phyloP scores from a whole-genome alignment of 148 eudicot genomes.

The Amaranthus hypochondriacus region DNA sequence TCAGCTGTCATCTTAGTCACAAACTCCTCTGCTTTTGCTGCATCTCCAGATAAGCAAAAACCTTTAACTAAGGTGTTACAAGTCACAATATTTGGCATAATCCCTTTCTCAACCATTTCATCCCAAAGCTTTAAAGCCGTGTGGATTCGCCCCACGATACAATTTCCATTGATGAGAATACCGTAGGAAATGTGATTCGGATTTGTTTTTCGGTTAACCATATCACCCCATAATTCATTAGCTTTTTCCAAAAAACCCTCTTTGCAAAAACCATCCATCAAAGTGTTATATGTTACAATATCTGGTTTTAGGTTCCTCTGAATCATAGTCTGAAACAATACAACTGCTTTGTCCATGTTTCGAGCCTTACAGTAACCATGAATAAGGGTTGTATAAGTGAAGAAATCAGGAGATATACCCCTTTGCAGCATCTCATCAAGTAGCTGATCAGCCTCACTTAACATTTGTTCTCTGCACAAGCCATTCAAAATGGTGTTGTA shows the following conservation, averaged over 20 bases:
- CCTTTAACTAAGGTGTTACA: constrained; percentile 75
- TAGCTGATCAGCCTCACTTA: constrained; percentile 53
- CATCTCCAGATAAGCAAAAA: constrained; percentile 54
- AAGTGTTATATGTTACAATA: constrained; percentile 62
- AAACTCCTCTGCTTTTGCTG: constrained; percentile 44
- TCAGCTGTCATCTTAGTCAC: constrained; percentile 36
- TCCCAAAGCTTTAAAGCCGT: constrained; percentile 70
- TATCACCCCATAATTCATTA: constrained; percentile 43
- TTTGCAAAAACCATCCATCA: constrained; percentile 79
- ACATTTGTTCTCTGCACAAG: constrained; percentile 57
- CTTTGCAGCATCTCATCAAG: constrained; percentile 74
- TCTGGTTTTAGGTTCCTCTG: constrained; percentile 71
- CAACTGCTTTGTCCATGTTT: constrained; percentile 45
- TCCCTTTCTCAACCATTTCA: constrained; percentile 66
- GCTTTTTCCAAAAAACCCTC: constrained; percentile 66
- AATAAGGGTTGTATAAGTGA: constrained; percentile 63
- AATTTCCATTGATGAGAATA: constrained; percentile 62
- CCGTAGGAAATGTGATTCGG: constrained; percentile 66
- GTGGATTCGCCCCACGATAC: constrained; percentile 36
- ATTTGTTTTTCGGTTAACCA: constrained; percentile 37
- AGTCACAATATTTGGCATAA: constrained; percentile 58
- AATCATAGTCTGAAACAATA: constrained; percentile 55
- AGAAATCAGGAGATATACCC: constrained; percentile 61
- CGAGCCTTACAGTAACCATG: constrained; percentile 59
- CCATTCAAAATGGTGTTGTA: constrained; percentile 82